Conservation (phyloP, 108 stramenopile species). For the Nannochloropsis salina region DNA sequence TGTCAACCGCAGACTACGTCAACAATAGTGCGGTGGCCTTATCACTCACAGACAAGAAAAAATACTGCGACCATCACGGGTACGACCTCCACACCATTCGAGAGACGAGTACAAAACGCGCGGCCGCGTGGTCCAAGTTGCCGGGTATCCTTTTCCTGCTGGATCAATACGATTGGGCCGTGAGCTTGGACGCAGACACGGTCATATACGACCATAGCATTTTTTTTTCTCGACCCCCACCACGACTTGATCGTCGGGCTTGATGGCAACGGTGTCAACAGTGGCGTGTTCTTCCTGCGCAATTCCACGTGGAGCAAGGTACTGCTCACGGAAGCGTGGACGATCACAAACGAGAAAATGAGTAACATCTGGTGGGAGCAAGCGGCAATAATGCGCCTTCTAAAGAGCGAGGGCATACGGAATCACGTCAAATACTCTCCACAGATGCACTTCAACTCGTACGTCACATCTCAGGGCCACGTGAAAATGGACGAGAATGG, state of each 20-base stretch:
- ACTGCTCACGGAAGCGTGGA: background rate
- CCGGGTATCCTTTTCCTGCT: background rate
- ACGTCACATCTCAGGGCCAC: background rate
- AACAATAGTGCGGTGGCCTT: background rate
- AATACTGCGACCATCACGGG: background rate
- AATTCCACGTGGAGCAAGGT: background rate
- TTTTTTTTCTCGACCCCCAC: background rate
- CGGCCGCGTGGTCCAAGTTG: background rate
- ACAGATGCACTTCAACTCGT: background rate
- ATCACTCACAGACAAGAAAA: background rate
- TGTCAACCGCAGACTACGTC: no score
- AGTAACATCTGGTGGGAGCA: background rate
- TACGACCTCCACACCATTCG: background rate
- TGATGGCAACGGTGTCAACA: background rate
- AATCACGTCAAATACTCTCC: background rate
- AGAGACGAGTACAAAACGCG: background rate
- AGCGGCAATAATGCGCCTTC: background rate
- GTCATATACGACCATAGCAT: conserved; percentile 13
- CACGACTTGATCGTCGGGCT: background rate
- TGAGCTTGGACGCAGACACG: background rate
- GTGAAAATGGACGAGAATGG: background rate
- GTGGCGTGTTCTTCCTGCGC: background rate
- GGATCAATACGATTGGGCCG: background rate
- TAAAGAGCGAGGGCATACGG: background rate
- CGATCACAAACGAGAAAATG: background rate